These are phyloP conservation scores for Leccinum longicurvipes DNA, from an alignment of 768 basidiomycete species.

Conservation along the genomic window DNA sequence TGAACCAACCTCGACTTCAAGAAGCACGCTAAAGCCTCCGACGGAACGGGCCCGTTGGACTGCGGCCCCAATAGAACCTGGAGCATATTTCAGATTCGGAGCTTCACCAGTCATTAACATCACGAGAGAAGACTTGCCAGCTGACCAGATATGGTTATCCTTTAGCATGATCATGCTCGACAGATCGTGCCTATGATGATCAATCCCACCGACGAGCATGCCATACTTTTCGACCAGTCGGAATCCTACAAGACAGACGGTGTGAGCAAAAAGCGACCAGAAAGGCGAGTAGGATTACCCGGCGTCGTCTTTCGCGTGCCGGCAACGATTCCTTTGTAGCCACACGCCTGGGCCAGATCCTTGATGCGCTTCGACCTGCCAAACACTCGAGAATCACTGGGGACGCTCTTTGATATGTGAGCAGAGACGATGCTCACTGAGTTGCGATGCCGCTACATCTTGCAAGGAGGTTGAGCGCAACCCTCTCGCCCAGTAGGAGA, in stretches of 20 bases:
- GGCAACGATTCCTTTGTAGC: constrained; percentile 85
- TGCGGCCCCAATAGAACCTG: constrained; percentile 88
- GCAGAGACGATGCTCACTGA: constrained; percentile 50
- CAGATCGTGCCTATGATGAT: constrained; percentile 93
- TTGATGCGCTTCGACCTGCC: constrained; percentile 78
- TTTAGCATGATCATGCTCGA: constrained; percentile 99
- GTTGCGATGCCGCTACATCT: constrained; percentile 97
- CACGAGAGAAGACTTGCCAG: constrained; percentile 46
- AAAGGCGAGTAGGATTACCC: constrained; percentile 36
- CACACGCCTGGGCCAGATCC: constrained; percentile 71
- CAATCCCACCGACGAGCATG: constrained; percentile 97
- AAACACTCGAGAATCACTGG: neutral
- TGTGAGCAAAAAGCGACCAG: constrained; percentile 3
- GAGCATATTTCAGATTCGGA: constrained; percentile 4
- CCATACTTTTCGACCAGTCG: constrained; percentile 97
- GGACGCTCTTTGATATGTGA: neutral
- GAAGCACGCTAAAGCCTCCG: constrained; percentile 85
- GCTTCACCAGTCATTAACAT: neutral
- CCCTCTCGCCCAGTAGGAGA: constrained; percentile 86
- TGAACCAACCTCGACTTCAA: constrained; percentile 91
- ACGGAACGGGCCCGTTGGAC: constrained; percentile 82
- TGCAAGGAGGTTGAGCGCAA: constrained; percentile 90
- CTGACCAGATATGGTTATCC: constrained; percentile 99
- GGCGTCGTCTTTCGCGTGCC: constrained; percentile 98
- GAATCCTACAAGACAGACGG: constrained; percentile 58